Conservation (phyloP, 2,329 filamentous ascomycete species). For the Fusarium sp. region DNA sequence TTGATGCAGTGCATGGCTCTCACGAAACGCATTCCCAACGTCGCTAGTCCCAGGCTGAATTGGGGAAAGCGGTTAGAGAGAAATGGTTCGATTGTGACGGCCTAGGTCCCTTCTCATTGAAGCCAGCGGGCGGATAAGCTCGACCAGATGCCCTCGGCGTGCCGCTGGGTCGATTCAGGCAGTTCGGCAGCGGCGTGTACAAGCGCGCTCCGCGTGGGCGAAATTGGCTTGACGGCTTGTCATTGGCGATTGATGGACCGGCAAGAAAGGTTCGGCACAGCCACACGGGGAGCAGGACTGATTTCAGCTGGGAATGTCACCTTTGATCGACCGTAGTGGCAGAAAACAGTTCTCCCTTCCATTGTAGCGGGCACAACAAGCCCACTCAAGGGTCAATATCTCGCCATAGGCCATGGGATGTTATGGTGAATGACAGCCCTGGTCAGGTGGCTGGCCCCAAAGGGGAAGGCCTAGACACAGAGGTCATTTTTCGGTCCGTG, state of each 20-base stretch:
- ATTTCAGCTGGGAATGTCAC: constrained; percentile 20
- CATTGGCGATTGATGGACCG: not conserved
- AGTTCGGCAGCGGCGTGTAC: constrained; percentile 6
- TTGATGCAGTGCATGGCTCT: constrained; percentile 32
- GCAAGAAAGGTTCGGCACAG: constrained; percentile 27
- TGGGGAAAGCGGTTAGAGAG: constrained; percentile 28
- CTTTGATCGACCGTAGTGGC: not conserved
- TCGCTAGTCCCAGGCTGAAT: constrained; percentile 31
- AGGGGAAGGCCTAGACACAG: constrained; percentile 36
- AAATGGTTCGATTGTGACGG: constrained; percentile 43
- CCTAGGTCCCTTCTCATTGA: constrained; percentile 17
- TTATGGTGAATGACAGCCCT: constrained; percentile 25
- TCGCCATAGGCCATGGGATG: constrained; percentile 34
- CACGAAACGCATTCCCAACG: constrained; percentile 33
- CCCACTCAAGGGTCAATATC: constrained; percentile 17
- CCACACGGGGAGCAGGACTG: constrained; percentile 24
- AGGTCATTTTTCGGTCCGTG: constrained; percentile 34
- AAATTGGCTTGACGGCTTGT: not conserved
- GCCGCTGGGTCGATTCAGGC: constrained; percentile 16
- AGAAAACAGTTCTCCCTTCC: constrained; percentile 2
- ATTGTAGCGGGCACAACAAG: not conserved
- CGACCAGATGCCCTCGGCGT: constrained; percentile 4
- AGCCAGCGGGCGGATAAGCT: constrained; percentile 15
- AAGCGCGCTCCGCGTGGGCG: constrained; percentile 3
- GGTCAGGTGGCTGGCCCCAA: constrained; percentile 40